Base-by-base conservation (phyloP, 2,329 filamentous ascomycete genomes). In the Botrytis fragariae region DNA sequence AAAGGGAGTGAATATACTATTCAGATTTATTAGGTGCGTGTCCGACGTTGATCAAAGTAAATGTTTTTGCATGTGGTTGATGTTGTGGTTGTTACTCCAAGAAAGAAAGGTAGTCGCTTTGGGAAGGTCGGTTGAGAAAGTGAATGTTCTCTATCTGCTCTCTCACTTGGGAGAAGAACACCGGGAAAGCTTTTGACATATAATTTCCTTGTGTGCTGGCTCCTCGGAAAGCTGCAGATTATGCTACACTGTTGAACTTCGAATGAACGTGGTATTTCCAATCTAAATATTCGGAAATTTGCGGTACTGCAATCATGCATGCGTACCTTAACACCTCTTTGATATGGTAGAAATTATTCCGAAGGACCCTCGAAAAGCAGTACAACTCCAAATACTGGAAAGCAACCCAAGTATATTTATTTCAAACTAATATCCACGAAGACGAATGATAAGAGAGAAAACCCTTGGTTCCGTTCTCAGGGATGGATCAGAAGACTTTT, bases 211-310 rank as follows among this genome's bases (percentile, higher is more conserved):
- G 62, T 73, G 72, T 71, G 69, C 29, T 74, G 73, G 73, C 71
- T 69, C 22, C 45, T 57, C 72, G 74, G 69, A 69, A 68, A 67
- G 29, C 39, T 74, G 74, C 69, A 75, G 72, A 45, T 48, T 44
- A 69, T 74, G 22, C 61, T 44, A 73, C 64, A 35, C 42, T 45
- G 25, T 57, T 37, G 29, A 29, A 48, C 42, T 69, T 69, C 39
- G 32, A 37, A 51, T 14, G 32, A 69, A 72, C 42, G 71, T 72
- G 63, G 63, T 69, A 42, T 48, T 54, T n/a, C n/a, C 39, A 42
- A 57, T 57, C 42, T 63, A 44, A 54, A 20, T n/a, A 45, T 60
- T 45, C 60, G 71, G 54, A 68, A 51, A 61, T 68, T 69, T 69
- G 71, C 14, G 29, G 39, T 72, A 44, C 64, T 29, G 69, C 29